Percentiles rank a stretch among this genome's conserved stretches.
Evolutionary conservation across 2,329 filamentous ascomycete species (phyloP).

Genomic region (Cercospora beticola): DNA sequence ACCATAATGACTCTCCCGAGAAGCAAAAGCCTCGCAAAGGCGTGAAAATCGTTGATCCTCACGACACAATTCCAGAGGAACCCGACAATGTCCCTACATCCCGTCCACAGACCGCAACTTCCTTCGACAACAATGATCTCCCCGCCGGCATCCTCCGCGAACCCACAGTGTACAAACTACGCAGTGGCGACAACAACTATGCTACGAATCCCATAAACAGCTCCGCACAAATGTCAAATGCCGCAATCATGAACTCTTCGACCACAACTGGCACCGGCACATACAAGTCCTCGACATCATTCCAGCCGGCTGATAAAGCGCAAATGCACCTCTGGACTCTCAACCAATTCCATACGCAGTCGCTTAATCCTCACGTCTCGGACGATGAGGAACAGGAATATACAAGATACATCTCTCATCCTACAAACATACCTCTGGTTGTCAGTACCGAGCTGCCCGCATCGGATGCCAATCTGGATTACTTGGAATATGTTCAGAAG

Average conservation of each 20-base stretch:
- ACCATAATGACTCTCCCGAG: conserved; percentile 56
- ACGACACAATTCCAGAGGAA: conserved; percentile 24
- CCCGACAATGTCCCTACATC: conserved; percentile 9
- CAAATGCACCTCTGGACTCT: conserved; percentile 86
- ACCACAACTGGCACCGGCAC: background rate
- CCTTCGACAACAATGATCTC: conserved; percentile 14
- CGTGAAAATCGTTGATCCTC: conserved; percentile 67
- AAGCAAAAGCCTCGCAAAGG: conserved; percentile 57
- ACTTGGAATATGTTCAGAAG: conserved; percentile 76
- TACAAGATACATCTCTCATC: conserved; percentile 81
- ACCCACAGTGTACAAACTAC: conserved; percentile 11
- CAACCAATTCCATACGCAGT: conserved; percentile 79
- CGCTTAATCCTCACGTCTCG: conserved; percentile 79
- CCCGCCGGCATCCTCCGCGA: conserved; percentile 15
- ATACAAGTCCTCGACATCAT: conserved; percentile 3
- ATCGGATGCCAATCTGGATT: conserved; percentile 61
- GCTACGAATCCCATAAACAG: conserved; percentile 19
- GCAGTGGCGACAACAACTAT: background rate
- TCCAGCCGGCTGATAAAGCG: conserved; percentile 68
- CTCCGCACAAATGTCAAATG: conserved; percentile 36
- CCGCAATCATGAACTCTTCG: background rate
- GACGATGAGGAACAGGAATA: conserved; percentile 81
- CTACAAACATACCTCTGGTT: conserved; percentile 82
- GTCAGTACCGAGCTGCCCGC: conserved; percentile 60
- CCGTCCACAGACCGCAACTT: conserved; percentile 14